These are phyloP conservation scores for Paramyrothecium roridum DNA, from an alignment of 2,329 filamentous ascomycete genomes.

Conservation along the genomic window DNA sequence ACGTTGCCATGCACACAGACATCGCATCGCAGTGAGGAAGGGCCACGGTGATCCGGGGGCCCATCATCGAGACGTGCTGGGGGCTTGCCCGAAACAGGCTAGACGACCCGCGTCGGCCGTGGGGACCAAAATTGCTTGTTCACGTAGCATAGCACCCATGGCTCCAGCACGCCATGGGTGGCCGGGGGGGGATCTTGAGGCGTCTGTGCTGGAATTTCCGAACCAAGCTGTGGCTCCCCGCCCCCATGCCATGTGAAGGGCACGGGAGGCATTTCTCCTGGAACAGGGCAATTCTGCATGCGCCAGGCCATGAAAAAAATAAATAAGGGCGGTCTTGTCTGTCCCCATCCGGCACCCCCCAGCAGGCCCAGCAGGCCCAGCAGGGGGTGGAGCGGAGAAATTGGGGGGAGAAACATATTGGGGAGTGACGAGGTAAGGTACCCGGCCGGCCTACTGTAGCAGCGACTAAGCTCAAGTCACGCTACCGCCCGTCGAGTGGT, in stretches of 20 bases:
- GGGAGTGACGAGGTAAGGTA: too few species aligned
- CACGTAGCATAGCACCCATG: neutral
- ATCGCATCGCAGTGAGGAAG: too few species aligned
- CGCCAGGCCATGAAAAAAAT: neutral
- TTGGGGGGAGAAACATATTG: too few species aligned
- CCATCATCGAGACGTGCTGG: neutral
- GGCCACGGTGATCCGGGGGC: neutral
- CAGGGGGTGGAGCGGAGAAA: too few species aligned
- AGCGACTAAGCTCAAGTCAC: neutral
- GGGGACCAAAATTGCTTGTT: neutral
- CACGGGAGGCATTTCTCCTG: neutral
- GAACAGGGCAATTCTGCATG: neutral
- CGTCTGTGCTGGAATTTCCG: neutral
- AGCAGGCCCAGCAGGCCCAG: neutral
- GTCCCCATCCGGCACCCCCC: neutral
- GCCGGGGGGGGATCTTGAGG: neutral
- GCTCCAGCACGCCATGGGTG: neutral
- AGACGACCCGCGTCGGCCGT: neutral
- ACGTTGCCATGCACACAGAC: too few species aligned
- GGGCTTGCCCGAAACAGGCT: neutral
- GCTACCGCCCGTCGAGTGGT: constrained; percentile 23
- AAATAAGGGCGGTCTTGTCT: neutral
- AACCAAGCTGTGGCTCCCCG: too few species aligned
- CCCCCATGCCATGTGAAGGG: too few species aligned
- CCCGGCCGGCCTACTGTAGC: too few species aligned